Conservation (phyloP, 768 basidiomycete species). For the Leccinellum rugosiceps region DNA sequence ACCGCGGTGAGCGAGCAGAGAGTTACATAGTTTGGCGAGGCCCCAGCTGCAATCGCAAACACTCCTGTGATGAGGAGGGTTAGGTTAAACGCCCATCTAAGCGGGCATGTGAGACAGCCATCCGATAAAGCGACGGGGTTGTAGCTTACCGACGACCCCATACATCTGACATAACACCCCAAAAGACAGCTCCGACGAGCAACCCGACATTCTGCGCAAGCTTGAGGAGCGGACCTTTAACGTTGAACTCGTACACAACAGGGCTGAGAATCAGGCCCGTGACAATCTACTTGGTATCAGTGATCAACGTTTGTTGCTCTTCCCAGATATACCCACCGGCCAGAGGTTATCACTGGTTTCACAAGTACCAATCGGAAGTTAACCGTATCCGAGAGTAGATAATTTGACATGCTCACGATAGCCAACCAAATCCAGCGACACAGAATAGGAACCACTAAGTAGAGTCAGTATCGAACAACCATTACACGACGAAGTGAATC, state of each 20-base stretch:
- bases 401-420: slow-evolving; percentile 48
- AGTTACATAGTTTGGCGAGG: slow-evolving; percentile 49
- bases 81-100: slow-evolving; percentile 64
- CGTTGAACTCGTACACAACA: slow-evolving; percentile 62
- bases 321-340: slow-evolving; percentile 47
- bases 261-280: slow-evolving; percentile 64
- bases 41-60: slow-evolving; percentile 64
- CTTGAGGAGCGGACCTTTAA: slow-evolving; percentile 58
- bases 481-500: background rate
- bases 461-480: background rate
- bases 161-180: slow-evolving; percentile 65
- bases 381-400: background rate
- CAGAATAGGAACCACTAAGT: slow-evolving; percentile 58
- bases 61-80: slow-evolving; percentile 65
- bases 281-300: slow-evolving; percentile 43
- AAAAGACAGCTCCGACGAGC: slow-evolving; percentile 64
- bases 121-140: background rate
- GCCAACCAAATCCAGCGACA: slow-evolving; percentile 74
- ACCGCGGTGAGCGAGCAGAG: slow-evolving; percentile 52
- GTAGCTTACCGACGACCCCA: slow-evolving; percentile 60
- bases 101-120: slow-evolving; percentile 4
- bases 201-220: slow-evolving; percentile 72
- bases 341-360: slow-evolving; percentile 61
- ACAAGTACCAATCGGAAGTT: slow-evolving; percentile 4
- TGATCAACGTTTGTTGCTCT: background rate